phyloP scores from a whole-genome alignment of 139 green algal species.

The Limnomonas spitsbergensis region DNA sequence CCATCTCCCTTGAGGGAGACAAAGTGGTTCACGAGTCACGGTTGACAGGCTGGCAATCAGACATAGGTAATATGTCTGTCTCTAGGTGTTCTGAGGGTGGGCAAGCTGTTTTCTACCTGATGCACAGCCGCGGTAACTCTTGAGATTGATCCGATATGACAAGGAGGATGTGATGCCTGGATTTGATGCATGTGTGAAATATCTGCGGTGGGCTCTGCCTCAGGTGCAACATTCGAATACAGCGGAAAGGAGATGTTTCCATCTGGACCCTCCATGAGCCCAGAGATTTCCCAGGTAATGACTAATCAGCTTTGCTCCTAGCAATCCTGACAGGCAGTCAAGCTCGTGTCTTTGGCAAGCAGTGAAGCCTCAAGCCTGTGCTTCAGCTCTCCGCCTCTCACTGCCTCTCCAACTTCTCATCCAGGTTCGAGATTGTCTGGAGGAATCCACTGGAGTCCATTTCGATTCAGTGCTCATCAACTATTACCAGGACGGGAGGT shows the following conservation, averaged over 20 bases:
- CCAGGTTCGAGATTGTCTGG: slow-evolving; percentile 37
- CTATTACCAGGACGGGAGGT: slow-evolving; percentile 41
- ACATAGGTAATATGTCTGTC: slow-evolving; percentile 27
- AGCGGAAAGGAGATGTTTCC: slow-evolving; percentile 48
- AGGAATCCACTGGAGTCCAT: neutral
- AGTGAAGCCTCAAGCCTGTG: neutral
- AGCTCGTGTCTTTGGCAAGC: neutral
- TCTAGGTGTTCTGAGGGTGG: too few relatives aligned
- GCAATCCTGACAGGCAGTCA: neutral
- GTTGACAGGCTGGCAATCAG: slow-evolving; percentile 45
- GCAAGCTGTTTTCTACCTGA: too few relatives aligned
- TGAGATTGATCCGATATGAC: neutral
- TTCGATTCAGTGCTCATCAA: slow-evolving; percentile 52
- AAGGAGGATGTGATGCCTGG: neutral
- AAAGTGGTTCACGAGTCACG: slow-evolving; percentile 25
- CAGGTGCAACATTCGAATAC: slow-evolving; percentile 46
- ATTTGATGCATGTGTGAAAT: neutral
- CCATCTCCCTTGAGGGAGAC: slow-evolving; percentile 36
- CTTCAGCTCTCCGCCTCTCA: neutral
- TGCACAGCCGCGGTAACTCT: neutral
- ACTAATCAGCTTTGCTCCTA: neutral
- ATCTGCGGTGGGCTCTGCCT: slow-evolving; percentile 16
- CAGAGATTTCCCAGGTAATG: neutral
- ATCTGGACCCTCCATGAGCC: neutral
- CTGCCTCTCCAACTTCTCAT: neutral